Conservation (phyloP, 352 stramenopile genomes). For the Phytophthora constricta region DNA sequence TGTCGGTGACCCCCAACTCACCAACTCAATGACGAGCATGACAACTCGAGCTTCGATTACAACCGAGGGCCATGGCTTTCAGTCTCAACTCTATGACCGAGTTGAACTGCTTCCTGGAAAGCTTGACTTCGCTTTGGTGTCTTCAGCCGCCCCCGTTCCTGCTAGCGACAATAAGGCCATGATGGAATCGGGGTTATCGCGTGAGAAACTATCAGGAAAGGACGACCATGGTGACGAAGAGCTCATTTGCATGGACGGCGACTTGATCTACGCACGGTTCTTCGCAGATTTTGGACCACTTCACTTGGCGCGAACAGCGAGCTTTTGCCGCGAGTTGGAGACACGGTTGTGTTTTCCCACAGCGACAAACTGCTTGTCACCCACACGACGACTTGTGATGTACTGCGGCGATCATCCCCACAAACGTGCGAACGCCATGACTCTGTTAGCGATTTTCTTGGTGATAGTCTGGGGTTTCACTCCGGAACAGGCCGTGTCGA, state of each 20-base stretch:
- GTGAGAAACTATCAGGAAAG: too few species aligned
- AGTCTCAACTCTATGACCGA: conserved; percentile 31
- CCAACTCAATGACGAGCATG: conserved; percentile 3
- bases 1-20: too few species aligned
- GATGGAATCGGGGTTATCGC: too few species aligned
- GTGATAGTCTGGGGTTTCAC: conserved; percentile 48
- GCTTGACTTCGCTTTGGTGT: conserved; percentile 40
- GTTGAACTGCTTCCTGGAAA: conserved; percentile 35
- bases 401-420: conserved; percentile 85
- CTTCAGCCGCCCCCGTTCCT: conserved; percentile 9
- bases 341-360: conserved; percentile 42
- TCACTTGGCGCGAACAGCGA: conserved; percentile 92
- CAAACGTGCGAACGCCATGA: conserved; percentile 91
- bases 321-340: conserved; percentile 90
- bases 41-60: background rate
- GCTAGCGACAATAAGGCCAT: background rate
- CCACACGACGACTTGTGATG: conserved; percentile 69
- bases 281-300: conserved; percentile 98
- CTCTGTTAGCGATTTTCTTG: conserved; percentile 92
- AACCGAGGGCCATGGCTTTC: conserved; percentile 4
- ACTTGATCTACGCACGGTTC: conserved; percentile 96
- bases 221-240: conserved; percentile 24
- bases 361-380: background rate
- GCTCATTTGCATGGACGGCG: conserved; percentile 57
- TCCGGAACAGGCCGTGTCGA: conserved; percentile 73